phyloP scores from a whole-genome alignment of 495 filamentous ascomycete genomes.

The Hypoxylon trugodes region DNA sequence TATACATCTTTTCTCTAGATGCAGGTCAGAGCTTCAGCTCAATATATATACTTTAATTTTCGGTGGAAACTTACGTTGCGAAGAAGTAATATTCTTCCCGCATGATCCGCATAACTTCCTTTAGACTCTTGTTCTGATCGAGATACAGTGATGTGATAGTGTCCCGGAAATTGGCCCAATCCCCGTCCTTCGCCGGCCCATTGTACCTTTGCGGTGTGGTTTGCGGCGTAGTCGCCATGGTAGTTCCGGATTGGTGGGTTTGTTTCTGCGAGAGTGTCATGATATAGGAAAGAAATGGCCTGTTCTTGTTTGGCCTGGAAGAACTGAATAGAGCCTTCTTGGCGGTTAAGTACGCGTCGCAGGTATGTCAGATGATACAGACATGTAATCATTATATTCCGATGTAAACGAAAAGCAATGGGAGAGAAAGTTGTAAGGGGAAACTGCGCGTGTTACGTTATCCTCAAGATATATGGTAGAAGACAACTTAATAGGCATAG shows the following conservation, averaged over 20 bases:
- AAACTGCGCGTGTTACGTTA: conserved; percentile 4
- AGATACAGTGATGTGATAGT: conserved; percentile 36
- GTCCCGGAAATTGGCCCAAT: conserved; percentile 37
- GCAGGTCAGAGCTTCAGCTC: conserved; percentile 7
- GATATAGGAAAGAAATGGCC: background rate
- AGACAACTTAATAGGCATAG: conserved; percentile 10
- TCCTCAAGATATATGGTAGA: conserved; percentile 8
- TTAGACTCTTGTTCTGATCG: conserved; percentile 39
- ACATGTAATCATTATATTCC: conserved; percentile 10
- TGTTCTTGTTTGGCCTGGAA: background rate
- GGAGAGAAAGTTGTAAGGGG: conserved; percentile 6
- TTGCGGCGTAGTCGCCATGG: conserved; percentile 4
- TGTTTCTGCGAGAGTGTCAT: conserved; percentile 18
- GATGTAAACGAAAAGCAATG: background rate
- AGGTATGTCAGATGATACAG: background rate
- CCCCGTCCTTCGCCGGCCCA: conserved; percentile 32
- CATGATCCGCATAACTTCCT: conserved; percentile 41
- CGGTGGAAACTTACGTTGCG: conserved; percentile 34
- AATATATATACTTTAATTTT: background rate
- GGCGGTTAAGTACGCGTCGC: background rate
- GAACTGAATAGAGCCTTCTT: conserved; percentile 7
- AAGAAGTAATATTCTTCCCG: conserved; percentile 38
- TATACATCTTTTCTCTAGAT: conserved; percentile 37
- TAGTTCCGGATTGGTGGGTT: background rate
- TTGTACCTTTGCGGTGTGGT: conserved; percentile 23